Percentiles rank a stretch among this genome's conserved stretches.
Evolutionary conservation across 192 early-diverging fungal species (phyloP).

Genomic region (Oehlia diaphana): DNA sequence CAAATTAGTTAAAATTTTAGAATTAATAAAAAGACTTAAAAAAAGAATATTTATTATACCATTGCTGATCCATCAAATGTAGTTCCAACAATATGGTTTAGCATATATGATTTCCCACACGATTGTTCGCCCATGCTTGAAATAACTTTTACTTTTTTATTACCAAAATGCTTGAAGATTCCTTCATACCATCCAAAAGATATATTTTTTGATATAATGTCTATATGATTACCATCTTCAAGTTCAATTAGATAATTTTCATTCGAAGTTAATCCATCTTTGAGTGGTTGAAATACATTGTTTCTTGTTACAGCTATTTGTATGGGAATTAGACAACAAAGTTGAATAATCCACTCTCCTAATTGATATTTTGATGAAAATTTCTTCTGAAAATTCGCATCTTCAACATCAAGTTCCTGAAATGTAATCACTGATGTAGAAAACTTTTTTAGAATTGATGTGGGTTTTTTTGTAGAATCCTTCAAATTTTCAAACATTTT

Average conservation of each 20-base stretch:
- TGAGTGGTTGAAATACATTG: conserved; percentile 14
- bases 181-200: conserved; percentile 28
- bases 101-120: conserved; percentile 26
- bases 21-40: not conserved
- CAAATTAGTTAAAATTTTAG: not conserved
- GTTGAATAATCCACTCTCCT: conserved; percentile 14
- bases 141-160: conserved; percentile 24
- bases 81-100: conserved; percentile 27
- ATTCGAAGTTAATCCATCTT: conserved; percentile 23
- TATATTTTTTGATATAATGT: not conserved
- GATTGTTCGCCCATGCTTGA: conserved; percentile 33
- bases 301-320: conserved; percentile 31
- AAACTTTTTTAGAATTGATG: not conserved
- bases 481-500: not conserved
- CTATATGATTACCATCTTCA: not conserved
- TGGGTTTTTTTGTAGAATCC: not conserved
- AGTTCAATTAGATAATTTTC: not conserved
- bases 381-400: not conserved
- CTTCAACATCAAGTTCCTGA: not conserved
- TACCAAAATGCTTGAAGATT: conserved; percentile 27
- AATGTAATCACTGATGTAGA: not conserved
- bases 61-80: conserved; percentile 27
- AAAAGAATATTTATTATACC: not conserved
- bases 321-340: conserved; percentile 6
- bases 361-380: not conserved